Evolutionary conservation across 2,329 filamentous ascomycete species (phyloP).

Genomic region (Trichoderma hamatum): DNA sequence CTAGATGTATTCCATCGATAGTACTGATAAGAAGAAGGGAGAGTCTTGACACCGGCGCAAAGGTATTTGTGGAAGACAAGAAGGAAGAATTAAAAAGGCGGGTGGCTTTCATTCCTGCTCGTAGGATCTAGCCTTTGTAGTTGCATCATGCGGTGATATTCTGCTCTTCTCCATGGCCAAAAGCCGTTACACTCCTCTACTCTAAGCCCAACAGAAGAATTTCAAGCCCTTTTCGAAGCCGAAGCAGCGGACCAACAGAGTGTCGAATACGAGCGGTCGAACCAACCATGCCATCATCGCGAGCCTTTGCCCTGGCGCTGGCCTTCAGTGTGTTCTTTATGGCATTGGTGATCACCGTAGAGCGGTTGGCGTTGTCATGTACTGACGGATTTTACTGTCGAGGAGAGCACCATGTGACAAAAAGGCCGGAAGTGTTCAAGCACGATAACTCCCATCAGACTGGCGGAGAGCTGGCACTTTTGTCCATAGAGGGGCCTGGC

Average conservation of each 20-base stretch:
- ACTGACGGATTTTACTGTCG: constrained; percentile 4
- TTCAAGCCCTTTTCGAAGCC: too few species aligned
- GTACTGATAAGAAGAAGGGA: not conserved
- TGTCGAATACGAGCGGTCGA: not conserved
- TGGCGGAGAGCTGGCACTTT: too few species aligned
- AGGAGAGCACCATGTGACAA: not conserved
- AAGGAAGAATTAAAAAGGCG: too few species aligned
- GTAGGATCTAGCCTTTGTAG: too few species aligned
- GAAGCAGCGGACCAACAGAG: not conserved
- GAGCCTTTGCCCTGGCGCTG: constrained; percentile 34
- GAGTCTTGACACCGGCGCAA: not conserved
- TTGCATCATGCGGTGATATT: not conserved
- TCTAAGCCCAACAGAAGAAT: too few species aligned
- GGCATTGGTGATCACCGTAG: constrained; percentile 41
- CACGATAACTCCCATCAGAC: not conserved
- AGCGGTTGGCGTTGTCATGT: constrained; percentile 38
- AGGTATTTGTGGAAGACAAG: too few species aligned
- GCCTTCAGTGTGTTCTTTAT: constrained; percentile 37
- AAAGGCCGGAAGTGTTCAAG: not conserved
- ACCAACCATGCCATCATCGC: constrained; percentile 37
- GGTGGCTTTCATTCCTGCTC: too few species aligned
- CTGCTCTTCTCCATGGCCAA: not conserved
- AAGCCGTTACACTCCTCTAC: not conserved
- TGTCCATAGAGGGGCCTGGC: not conserved
- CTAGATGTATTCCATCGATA: not conserved